Evolutionary conservation across 306 rosid genomes (phyloP).

Genomic region (Dryas alaskensis): DNA sequence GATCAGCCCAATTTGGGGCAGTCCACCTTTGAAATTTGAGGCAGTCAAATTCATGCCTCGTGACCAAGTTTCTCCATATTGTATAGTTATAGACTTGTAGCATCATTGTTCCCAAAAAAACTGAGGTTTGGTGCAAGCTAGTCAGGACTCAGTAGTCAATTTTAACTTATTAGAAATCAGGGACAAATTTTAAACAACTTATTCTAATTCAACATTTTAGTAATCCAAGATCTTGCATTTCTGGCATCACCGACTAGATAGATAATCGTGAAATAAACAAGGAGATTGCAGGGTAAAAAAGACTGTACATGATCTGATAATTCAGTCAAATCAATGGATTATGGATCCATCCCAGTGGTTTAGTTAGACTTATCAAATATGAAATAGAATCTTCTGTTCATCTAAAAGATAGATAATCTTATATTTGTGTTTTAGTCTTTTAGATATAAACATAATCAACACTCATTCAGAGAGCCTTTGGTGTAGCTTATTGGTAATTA

Average conservation of each 20-base stretch:
- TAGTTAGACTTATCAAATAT: not conserved
- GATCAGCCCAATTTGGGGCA: not conserved
- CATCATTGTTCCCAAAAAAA: slow-evolving; percentile 2
- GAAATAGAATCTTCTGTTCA: too few relatives aligned
- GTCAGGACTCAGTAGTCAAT: slow-evolving; percentile 9
- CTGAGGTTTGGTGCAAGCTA: slow-evolving; percentile 6
- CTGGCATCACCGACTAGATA: slow-evolving; percentile 17
- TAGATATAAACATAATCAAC: too few relatives aligned
- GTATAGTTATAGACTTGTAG: not conserved
- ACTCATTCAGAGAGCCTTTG: too few relatives aligned
- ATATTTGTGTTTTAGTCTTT: too few relatives aligned
- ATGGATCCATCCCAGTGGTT: not conserved
- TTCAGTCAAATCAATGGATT: not conserved
- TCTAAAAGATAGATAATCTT: too few relatives aligned
- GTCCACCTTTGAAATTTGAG: slow-evolving; percentile 14
- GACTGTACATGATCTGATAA: slow-evolving; percentile 5
- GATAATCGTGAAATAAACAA: not conserved
- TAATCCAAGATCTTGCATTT: slow-evolving; percentile 16
- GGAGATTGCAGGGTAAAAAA: not conserved
- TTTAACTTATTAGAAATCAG: not conserved
- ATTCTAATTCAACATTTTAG: not conserved
- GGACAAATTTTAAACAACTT: not conserved
- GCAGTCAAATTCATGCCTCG: not conserved
- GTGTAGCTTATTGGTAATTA: too few relatives aligned
- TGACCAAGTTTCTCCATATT: not conserved